Evolutionary conservation across 305 asterid genomes (phyloP).

Genomic region (Fraxinus sp.): DNA sequence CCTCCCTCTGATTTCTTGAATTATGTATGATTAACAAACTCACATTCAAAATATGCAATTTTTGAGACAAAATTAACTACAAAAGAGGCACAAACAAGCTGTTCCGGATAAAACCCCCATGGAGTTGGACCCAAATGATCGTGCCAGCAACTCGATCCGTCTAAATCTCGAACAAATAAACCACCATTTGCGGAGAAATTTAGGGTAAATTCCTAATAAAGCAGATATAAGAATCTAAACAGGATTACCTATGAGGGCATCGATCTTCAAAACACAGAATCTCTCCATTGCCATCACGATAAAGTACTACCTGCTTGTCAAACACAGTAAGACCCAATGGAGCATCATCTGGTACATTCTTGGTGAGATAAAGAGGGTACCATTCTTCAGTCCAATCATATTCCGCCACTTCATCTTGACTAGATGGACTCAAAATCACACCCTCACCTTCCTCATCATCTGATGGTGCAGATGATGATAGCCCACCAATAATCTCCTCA

Average conservation of each 20-base stretch:
- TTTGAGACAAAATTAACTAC: neutral
- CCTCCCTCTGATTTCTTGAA: neutral
- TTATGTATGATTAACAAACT: too few species aligned
- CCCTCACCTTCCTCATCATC: slow-evolving; percentile 32
- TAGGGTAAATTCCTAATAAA: too few species aligned
- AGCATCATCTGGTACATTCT: slow-evolving; percentile 85
- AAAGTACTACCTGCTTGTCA: slow-evolving; percentile 81
- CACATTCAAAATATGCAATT: neutral
- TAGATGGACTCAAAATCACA: slow-evolving; percentile 26
- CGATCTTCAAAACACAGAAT: slow-evolving; percentile 75
- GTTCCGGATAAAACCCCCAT: too few species aligned
- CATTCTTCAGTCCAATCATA: slow-evolving; percentile 92
- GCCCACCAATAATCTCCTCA: slow-evolving; percentile 34
- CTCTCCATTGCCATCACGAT: slow-evolving; percentile 69
- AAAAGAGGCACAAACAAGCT: neutral
- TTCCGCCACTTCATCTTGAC: slow-evolving; percentile 48
- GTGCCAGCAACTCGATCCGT: too few species aligned
- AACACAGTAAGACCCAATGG: slow-evolving; percentile 89
- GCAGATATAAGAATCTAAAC: neutral
- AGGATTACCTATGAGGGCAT: slow-evolving; percentile 83
- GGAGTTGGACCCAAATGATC: too few species aligned
- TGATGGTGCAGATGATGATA: neutral
- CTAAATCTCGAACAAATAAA: too few species aligned
- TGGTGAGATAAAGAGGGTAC: slow-evolving; percentile 86
- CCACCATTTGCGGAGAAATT: neutral